Evolutionary conservation across 2,329 filamentous ascomycete species (phyloP).

Genomic region (Fusarium algeriense): DNA sequence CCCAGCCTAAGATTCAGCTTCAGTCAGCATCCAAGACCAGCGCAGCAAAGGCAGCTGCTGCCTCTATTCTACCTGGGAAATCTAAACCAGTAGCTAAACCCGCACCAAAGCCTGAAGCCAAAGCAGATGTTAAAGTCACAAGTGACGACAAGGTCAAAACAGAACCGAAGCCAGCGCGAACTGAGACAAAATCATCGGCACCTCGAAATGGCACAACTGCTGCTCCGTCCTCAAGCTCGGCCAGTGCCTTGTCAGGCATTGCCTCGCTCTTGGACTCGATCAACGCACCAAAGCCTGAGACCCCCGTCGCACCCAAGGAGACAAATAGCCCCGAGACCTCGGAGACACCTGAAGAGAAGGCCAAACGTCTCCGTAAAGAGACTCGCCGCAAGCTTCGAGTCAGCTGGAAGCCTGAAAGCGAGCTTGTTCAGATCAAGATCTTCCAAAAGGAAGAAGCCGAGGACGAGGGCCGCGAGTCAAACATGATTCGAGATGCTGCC

Average conservation of each 20-base stretch:
- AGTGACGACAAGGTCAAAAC: constrained; percentile 51
- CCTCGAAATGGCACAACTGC: constrained; percentile 49
- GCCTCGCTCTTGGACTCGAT: constrained; percentile 66
- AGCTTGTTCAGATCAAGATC: constrained; percentile 74
- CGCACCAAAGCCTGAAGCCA: constrained; percentile 52
- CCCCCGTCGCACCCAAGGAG: constrained; percentile 65
- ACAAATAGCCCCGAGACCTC: constrained; percentile 60
- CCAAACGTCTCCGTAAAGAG: constrained; percentile 78
- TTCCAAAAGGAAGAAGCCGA: constrained; percentile 81
- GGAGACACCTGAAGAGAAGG: constrained; percentile 76
- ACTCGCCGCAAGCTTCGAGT: constrained; percentile 77
- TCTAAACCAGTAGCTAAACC: constrained; percentile 59
- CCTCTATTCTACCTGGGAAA: constrained; percentile 63
- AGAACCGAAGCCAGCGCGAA: constrained; percentile 46
- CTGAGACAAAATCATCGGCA: constrained; percentile 49
- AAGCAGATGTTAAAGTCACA: constrained; percentile 45
- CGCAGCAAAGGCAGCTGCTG: constrained; percentile 49
- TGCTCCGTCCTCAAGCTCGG: constrained; percentile 18
- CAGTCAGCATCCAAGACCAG: constrained; percentile 48
- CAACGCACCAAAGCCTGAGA: constrained; percentile 57
- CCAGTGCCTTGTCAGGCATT: constrained; percentile 61
- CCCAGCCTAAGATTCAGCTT: constrained; percentile 51
- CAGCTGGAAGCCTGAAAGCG: constrained; percentile 75
- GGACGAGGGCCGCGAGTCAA: constrained; percentile 74
- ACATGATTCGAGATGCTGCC: constrained; percentile 77